Percentiles rank a stretch among this genome's conserved stretches.
Conservation (phyloP, 2,329 filamentous ascomycete species). For the Beauveria bassiana region DNA sequence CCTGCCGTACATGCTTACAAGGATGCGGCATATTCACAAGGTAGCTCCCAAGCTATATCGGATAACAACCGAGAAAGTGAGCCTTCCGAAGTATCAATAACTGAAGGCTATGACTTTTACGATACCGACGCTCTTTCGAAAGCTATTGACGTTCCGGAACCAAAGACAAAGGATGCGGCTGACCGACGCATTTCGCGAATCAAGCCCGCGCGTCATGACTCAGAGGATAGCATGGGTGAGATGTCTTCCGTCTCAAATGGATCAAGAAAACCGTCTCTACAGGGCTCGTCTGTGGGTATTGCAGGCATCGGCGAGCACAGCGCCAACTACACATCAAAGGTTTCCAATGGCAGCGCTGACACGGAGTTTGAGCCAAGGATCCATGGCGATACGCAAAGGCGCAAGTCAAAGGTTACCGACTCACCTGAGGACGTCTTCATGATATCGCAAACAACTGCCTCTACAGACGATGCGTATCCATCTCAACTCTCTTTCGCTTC, state of each 20-base stretch:
- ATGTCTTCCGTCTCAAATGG: slow-evolving; percentile 52
- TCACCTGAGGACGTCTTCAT: slow-evolving; percentile 34
- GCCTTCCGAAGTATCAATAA: slow-evolving; percentile 39
- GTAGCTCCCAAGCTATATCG: slow-evolving; percentile 44
- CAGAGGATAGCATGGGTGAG: slow-evolving; percentile 49
- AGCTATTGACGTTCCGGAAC: slow-evolving; percentile 45
- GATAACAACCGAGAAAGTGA: slow-evolving; percentile 43
- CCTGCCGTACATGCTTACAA: slow-evolving; percentile 34
- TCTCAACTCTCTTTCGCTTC: slow-evolving; percentile 25
- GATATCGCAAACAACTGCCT: slow-evolving; percentile 39
- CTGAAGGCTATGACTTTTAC: slow-evolving; percentile 60
- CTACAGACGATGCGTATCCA: slow-evolving; percentile 25
- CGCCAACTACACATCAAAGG: slow-evolving; percentile 14
- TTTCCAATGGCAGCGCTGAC: slow-evolving; percentile 11
- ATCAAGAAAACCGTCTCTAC: slow-evolving; percentile 19
- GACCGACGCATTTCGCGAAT: slow-evolving; percentile 10
- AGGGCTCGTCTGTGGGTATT: neutral
- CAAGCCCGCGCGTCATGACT: slow-evolving; percentile 40
- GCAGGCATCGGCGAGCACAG: neutral
- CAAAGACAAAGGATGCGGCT: slow-evolving; percentile 28
- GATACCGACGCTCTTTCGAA: slow-evolving; percentile 46
- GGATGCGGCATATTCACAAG: slow-evolving; percentile 33
- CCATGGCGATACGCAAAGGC: slow-evolving; percentile 1
- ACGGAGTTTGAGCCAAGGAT: slow-evolving; percentile 2
- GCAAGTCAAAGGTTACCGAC: slow-evolving; percentile 16